Evolutionary conservation across 2,329 filamentous ascomycete species (phyloP), one percentile per base, ranked within the genome.

Genomic region (Aspergillus luchuensis): DNA sequence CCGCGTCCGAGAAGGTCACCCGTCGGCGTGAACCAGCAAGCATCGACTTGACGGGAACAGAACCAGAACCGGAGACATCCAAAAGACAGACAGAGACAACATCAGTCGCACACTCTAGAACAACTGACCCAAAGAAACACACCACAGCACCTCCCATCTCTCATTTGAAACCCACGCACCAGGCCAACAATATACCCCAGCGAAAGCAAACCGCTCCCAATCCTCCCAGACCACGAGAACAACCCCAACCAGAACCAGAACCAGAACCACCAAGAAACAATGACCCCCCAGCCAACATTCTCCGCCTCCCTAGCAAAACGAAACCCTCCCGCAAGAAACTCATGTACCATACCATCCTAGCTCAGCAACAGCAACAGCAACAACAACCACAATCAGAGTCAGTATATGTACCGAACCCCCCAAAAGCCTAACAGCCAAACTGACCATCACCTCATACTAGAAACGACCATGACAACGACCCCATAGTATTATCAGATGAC

Each of bases 301-400:
- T 79, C 58, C 72, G 72, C 13, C 67, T 79, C 21, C 65, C 69
- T 1, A 66, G 67, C 69, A 36, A 78, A 76, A 53, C 33, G 4
- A 36, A 36, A 13, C 33, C 33, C 33, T 76, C 77, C 7, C 75
- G 78, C 13, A 75, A 68, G n/a, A 80, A 80, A 59, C 59, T 81
- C 30, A 77, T 80, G 72, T 80, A 79, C 61, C 71, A 69, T 56
- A 76, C 74, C 21, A 10, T 21, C 58, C 64, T 30, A 45, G 19
- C 41, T 10, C 63, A 41, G 51, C 61, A 8, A 23, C 48, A 17
- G 15, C 59, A 48, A 45, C 28, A 30, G 17, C 57, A 58, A 4
- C 38, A 56, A 17, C 63, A 50, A 28, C 38, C 57, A 36, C 33
- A 54, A 53, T 56, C 64, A 58, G 67, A 70, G 73, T 75, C 61